phyloP scores from a whole-genome alignment of 163 green algal species.

The Chlorella variabilis region DNA sequence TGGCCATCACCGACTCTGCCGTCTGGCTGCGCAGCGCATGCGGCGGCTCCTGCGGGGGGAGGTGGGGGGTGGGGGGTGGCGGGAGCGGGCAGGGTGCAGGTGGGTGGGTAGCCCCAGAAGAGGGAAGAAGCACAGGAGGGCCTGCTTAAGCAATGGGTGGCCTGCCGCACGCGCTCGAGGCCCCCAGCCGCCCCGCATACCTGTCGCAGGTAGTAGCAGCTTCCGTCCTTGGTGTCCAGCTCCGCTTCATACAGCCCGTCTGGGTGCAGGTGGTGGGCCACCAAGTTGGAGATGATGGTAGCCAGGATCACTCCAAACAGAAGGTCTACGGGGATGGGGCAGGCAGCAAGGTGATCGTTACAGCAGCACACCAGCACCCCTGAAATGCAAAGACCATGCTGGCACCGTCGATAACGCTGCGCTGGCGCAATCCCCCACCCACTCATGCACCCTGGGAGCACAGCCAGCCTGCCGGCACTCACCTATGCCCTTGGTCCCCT shows the following conservation, averaged over 20 bases:
- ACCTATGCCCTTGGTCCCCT: conserved; percentile 72
- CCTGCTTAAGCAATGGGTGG: background rate
- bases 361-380: too few species aligned
- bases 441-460: too few species aligned
- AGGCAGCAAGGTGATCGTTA: background rate
- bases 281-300: conserved; percentile 86
- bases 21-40: conserved; percentile 52
- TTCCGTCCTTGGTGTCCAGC: conserved; percentile 77
- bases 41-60: conserved; percentile 70
- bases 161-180: too few species aligned
- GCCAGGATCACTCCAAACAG: conserved; percentile 89
- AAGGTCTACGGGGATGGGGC: conserved; percentile 60
- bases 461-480: too few species aligned
- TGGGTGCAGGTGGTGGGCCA: conserved; percentile 80
- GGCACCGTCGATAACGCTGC: too few species aligned
- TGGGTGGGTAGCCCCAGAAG: too few species aligned
- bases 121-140: too few species aligned
- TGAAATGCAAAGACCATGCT: too few species aligned
- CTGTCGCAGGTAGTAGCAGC: conserved; percentile 79
- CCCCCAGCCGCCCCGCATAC: too few species aligned
- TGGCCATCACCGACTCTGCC: conserved; percentile 55
- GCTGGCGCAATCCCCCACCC: too few species aligned
- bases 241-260: conserved; percentile 94
- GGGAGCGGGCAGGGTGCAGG: too few species aligned
- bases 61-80: background rate